These are phyloP conservation scores for Colletotrichum costaricense DNA, from an alignment of 2,329 filamentous ascomycete genomes.

Conservation along the genomic window DNA sequence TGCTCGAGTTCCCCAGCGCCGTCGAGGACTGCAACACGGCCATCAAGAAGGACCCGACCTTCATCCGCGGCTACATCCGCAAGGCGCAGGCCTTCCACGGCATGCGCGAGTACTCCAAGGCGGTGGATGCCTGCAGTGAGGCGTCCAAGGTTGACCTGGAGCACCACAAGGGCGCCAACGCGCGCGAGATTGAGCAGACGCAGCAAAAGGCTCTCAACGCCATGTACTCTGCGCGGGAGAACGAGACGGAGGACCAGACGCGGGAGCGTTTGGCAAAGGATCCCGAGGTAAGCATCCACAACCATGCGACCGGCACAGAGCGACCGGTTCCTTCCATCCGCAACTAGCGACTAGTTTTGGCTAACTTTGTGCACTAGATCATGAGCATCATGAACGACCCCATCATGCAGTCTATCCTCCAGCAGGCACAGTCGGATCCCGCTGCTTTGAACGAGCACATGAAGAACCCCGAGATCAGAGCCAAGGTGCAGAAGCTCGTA, in stretches of 20 bases:
- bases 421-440: constrained; percentile 95
- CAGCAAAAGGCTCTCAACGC: constrained; percentile 91
- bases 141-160: constrained; percentile 81
- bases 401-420: constrained; percentile 96
- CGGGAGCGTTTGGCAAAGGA: constrained; percentile 90
- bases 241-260: constrained; percentile 96
- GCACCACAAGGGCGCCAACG: constrained; percentile 77
- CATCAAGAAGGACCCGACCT: constrained; percentile 89
- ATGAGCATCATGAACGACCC: constrained; percentile 93
- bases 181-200: constrained; percentile 92
- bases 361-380: constrained; percentile 63
- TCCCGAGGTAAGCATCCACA: constrained; percentile 76
- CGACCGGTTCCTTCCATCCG: background rate
- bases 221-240: constrained; percentile 91
- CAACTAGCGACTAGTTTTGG: background rate
- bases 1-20: constrained; percentile 94
- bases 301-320: background rate
- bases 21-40: constrained; percentile 92
- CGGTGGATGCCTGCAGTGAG: constrained; percentile 87
- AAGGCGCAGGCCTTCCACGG: constrained; percentile 96
- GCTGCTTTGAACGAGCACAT: constrained; percentile 96
- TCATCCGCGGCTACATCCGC: constrained; percentile 95
- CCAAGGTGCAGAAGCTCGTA: constrained; percentile 94
- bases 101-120: constrained; percentile 98
- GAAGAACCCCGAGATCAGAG: constrained; percentile 86